Percentiles rank a stretch among this genome's conserved stretches.
Conservation (phyloP, 345 rosid species). For the Citrus inodora region DNA sequence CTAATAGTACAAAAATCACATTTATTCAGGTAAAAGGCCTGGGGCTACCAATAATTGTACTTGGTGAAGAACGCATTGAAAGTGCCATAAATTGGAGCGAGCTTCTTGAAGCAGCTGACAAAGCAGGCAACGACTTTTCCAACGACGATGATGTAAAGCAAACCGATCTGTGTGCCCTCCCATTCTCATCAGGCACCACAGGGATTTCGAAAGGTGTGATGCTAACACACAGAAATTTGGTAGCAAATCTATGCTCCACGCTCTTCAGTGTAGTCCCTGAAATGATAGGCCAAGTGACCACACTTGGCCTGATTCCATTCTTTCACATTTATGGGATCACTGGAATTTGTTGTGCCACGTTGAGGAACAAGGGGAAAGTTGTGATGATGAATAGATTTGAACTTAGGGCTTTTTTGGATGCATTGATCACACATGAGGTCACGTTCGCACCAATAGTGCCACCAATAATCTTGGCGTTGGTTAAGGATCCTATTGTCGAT, state of each 20-base stretch:
- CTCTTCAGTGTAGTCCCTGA: constrained; percentile 73
- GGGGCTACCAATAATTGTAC: constrained; percentile 53
- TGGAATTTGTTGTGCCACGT: constrained; percentile 85
- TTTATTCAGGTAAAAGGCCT: constrained; percentile 51
- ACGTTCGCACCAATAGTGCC: constrained; percentile 93
- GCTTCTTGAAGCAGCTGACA: constrained; percentile 76
- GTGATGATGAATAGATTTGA: constrained; percentile 78
- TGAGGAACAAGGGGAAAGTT: constrained; percentile 87
- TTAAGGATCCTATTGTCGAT: constrained; percentile 79
- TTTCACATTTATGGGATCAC: constrained; percentile 86
- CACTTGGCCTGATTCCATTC: constrained; percentile 80
- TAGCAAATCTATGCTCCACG: constrained; percentile 82
- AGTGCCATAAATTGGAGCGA: constrained; percentile 66
- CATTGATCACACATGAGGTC: constrained; percentile 67
- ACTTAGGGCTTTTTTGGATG: constrained; percentile 62
- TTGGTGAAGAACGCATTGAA: constrained; percentile 49
- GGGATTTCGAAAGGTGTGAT: constrained; percentile 90
- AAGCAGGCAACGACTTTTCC: constrained; percentile 25
- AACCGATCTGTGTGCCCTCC: constrained; percentile 83
- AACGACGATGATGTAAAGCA: constrained; percentile 46
- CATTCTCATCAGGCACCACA: constrained; percentile 97
- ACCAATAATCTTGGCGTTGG: constrained; percentile 69
- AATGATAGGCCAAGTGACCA: constrained; percentile 64
- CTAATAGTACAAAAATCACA: neutral
- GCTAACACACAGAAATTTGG: constrained; percentile 78